Evolutionary conservation across 495 filamentous ascomycete species (phyloP).

Genomic region (Cercophora sp.): DNA sequence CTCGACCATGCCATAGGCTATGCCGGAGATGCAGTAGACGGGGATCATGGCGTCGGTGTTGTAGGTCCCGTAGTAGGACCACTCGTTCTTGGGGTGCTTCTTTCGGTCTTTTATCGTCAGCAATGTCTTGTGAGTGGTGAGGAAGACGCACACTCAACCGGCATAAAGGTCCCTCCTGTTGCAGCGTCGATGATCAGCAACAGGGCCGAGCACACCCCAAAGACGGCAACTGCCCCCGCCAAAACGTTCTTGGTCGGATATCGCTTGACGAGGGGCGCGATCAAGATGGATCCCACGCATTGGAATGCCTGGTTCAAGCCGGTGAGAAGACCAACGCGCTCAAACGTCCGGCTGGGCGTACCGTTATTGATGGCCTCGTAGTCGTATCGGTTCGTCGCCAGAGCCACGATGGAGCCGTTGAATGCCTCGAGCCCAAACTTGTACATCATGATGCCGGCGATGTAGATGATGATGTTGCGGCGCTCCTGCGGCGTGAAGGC

Average conservation of each 20-base stretch:
- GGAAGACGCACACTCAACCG: conserved; percentile 16
- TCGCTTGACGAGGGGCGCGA: conserved; percentile 37
- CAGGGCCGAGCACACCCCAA: conserved; percentile 36
- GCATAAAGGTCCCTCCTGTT: conserved; percentile 38
- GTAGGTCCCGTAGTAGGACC: conserved; percentile 39
- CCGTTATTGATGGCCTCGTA: conserved; percentile 26
- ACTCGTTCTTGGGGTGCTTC: conserved; percentile 29
- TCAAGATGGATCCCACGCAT: conserved; percentile 44
- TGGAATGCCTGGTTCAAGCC: conserved; percentile 44
- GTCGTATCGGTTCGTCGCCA: conserved; percentile 45
- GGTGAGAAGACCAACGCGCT: conserved; percentile 40
- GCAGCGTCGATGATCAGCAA: conserved; percentile 36
- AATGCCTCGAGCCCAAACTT: conserved; percentile 47
- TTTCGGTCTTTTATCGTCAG: conserved; percentile 8
- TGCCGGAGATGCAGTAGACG: conserved; percentile 34
- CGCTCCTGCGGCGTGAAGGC: conserved; percentile 31
- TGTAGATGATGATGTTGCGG: conserved; percentile 41
- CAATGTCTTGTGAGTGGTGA: background rate
- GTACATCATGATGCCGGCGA: conserved; percentile 40
- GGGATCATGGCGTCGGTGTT: conserved; percentile 43
- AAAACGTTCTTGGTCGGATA: conserved; percentile 39
- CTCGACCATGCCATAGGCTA: conserved; percentile 45
- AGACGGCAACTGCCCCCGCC: conserved; percentile 33
- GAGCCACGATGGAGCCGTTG: conserved; percentile 40
- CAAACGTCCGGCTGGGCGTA: conserved; percentile 35